phyloP scores from a whole-genome alignment of 345 rosid genomes.

The Salix suchowensis region DNA sequence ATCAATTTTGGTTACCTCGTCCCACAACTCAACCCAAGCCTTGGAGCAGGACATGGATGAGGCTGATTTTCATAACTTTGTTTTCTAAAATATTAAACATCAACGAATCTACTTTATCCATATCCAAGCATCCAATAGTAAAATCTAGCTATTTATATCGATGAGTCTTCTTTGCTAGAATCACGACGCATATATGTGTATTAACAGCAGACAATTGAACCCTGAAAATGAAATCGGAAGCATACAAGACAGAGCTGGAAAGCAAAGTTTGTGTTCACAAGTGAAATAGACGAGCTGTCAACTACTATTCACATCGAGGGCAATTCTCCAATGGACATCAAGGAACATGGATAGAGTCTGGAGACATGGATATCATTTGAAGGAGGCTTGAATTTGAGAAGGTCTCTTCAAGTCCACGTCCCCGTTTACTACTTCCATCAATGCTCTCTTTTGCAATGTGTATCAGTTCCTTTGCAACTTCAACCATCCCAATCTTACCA shows the following conservation, averaged over 20 bases:
- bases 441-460: constrained; percentile 47
- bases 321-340: constrained; percentile 1
- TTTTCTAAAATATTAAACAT: too few species aligned
- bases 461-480: constrained; percentile 66
- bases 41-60: neutral
- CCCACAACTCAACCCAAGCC: neutral
- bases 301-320: neutral
- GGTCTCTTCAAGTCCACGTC: constrained; percentile 68
- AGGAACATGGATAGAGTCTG: constrained; percentile 54
- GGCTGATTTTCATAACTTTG: too few species aligned
- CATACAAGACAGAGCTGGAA: neutral
- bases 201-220: neutral
- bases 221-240: neutral
- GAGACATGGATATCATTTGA: constrained; percentile 90
- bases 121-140: neutral
- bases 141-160: too few species aligned
- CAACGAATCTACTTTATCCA: too few species aligned
- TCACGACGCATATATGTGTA: too few species aligned
- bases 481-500: constrained; percentile 69
- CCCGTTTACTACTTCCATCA: constrained; percentile 43
- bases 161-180: too few species aligned
- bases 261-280: neutral
- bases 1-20: neutral
- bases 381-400: constrained; percentile 82
- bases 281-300: neutral